phyloP scores from a whole-genome alignment of 345 rosid species.

The Eucalyptus coolabah region DNA sequence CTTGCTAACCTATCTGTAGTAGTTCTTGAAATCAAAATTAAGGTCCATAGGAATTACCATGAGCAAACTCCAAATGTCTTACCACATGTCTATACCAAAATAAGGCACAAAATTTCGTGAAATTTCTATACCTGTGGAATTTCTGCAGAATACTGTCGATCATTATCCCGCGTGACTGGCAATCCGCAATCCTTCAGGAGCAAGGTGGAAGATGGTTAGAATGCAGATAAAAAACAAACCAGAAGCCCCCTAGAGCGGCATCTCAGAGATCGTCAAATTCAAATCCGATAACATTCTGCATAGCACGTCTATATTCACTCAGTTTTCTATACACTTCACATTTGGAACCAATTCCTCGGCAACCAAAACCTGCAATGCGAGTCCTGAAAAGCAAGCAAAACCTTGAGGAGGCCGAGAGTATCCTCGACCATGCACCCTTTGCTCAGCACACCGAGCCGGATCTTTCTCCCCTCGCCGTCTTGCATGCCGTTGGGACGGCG shows the following conservation, averaged over 20 bases:
- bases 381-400: not conserved
- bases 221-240: not conserved
- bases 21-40: not conserved
- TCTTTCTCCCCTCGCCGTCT: slow-evolving; percentile 38
- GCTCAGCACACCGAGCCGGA: slow-evolving; percentile 92
- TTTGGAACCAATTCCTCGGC: not conserved
- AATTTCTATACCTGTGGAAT: slow-evolving; percentile 60
- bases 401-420: slow-evolving; percentile 81
- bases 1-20: not conserved
- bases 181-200: slow-evolving; percentile 66
- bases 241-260: not conserved
- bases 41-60: not conserved
- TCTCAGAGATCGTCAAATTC: not conserved
- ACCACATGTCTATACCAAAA: not conserved
- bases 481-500: slow-evolving; percentile 10
- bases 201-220: not conserved
- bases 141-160: slow-evolving; percentile 82
- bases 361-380: not conserved
- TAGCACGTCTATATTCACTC: not conserved
- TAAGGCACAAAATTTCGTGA: not conserved
- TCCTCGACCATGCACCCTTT: slow-evolving; percentile 92
- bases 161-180: slow-evolving; percentile 74
- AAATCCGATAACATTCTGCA: not conserved
- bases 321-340: not conserved
- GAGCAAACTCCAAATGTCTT: not conserved